phyloP scores from a whole-genome alignment of 495 filamentous ascomycete species.

The Xylaria scruposa region DNA sequence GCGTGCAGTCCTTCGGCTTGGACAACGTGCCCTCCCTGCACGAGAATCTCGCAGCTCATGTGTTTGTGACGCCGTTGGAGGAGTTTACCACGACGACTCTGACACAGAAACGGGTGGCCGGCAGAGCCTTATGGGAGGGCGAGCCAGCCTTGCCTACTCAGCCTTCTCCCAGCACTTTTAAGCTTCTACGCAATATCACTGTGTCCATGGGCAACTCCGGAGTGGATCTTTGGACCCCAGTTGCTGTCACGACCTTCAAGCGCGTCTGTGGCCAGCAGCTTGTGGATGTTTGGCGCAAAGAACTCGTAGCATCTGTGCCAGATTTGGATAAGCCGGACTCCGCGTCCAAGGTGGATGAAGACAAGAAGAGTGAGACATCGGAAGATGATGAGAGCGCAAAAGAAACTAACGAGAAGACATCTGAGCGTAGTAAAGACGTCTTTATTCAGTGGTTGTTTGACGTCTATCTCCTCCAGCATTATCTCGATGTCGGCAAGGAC shows the following conservation, averaged over 20 bases:
- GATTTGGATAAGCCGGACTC: constrained; percentile 6
- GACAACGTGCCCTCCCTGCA: constrained; percentile 64
- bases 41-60: constrained; percentile 53
- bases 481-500: constrained; percentile 36
- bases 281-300: constrained; percentile 48
- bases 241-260: constrained; percentile 70
- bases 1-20: constrained; percentile 53
- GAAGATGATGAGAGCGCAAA: constrained; percentile 29
- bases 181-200: constrained; percentile 70
- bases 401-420: constrained; percentile 23
- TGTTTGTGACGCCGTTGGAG: constrained; percentile 47
- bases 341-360: constrained; percentile 23
- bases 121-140: constrained; percentile 77
- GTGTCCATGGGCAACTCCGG: constrained; percentile 72
- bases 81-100: constrained; percentile 47
- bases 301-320: constrained; percentile 32
- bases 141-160: constrained; percentile 78
- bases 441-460: constrained; percentile 83
- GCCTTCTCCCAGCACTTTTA: constrained; percentile 78
- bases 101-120: constrained; percentile 49
- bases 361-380: constrained; percentile 18
- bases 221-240: constrained; percentile 82
- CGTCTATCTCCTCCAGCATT: constrained; percentile 66
- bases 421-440: constrained; percentile 55
- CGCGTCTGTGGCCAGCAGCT: constrained; percentile 54